Conservation (phyloP, 2,329 filamentous ascomycete genomes). For the Cytospora piceae region DNA sequence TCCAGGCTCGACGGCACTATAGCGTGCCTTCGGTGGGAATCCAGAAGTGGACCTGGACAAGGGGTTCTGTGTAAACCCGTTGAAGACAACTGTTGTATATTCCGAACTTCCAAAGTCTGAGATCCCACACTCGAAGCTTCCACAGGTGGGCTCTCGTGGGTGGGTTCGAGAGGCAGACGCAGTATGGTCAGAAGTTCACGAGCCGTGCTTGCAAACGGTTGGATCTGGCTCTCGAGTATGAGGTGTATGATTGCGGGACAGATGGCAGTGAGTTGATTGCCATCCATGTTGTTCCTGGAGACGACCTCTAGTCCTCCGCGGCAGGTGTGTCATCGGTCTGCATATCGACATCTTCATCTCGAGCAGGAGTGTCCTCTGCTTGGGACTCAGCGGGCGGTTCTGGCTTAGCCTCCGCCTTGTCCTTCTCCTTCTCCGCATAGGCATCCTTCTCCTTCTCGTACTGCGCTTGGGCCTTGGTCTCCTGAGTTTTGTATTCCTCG, state of each 20-base stretch:
- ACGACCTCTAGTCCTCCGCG: constrained; percentile 9
- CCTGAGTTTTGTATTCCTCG: constrained; percentile 52
- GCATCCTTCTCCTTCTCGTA: constrained; percentile 50
- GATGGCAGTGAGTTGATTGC: neutral
- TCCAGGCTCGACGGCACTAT: neutral
- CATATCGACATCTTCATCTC: constrained; percentile 57
- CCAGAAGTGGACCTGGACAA: neutral
- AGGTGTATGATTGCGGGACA: neutral
- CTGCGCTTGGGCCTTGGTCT: constrained; percentile 44
- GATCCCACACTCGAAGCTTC: neutral
- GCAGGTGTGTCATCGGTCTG: constrained; percentile 46
- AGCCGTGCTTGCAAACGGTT: neutral
- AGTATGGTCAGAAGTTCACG: neutral
- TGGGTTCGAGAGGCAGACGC: neutral
- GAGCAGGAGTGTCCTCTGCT: constrained; percentile 37
- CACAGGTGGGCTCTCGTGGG: neutral
- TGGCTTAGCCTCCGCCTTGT: constrained; percentile 38
- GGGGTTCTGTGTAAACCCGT: neutral
- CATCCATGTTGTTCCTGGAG: neutral
- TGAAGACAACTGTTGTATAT: neutral
- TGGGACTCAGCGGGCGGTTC: constrained; percentile 27
- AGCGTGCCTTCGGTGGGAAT: too few species aligned
- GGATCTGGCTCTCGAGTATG: neutral
- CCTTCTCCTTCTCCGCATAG: constrained; percentile 40
- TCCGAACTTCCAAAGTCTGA: neutral